A percentile compares a stretch with the other conserved stretches of the same genome.
Conservation (phyloP, 495 filamentous ascomycete genomes). For the Chlorociboria aeruginascens region DNA sequence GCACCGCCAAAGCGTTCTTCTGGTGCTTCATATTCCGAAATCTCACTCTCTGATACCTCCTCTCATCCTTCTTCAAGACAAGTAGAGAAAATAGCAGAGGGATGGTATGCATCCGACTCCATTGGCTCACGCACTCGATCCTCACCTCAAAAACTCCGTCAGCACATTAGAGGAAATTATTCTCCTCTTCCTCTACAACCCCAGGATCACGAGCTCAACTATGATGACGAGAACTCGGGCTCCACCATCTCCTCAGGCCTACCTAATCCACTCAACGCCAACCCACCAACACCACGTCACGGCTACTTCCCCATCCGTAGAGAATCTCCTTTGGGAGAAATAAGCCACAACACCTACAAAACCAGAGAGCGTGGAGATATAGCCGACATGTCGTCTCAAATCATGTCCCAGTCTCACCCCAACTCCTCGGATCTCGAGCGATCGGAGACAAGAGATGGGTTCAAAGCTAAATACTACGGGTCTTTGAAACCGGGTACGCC, state of each 20-base stretch:
- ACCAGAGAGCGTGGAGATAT: constrained; percentile 24
- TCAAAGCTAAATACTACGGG: constrained; percentile 39
- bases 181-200: constrained; percentile 14
- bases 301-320: not conserved
- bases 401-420: not conserved
- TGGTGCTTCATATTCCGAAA: constrained; percentile 18
- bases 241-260: constrained; percentile 8
- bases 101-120: constrained; percentile 43
- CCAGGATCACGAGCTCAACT: constrained; percentile 34
- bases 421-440: constrained; percentile 1
- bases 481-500: constrained; percentile 33
- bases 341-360: constrained; percentile 25
- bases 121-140: constrained; percentile 33
- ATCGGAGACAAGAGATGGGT: constrained; percentile 23
- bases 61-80: constrained; percentile 8
- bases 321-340: constrained; percentile 27
- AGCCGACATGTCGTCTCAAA: constrained; percentile 15
- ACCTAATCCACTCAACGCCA: constrained; percentile 34
- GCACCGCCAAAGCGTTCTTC: constrained; percentile 21
- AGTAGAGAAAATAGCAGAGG: constrained; percentile 29
- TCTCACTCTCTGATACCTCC: constrained; percentile 12
- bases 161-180: constrained; percentile 14
- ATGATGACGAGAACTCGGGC: constrained; percentile 20
- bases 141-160: constrained; percentile 30
- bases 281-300: constrained; percentile 20